These are phyloP conservation scores for Rhododendron williamsianum DNA, from an alignment of 148 eudicot species.

Conservation along the genomic window DNA sequence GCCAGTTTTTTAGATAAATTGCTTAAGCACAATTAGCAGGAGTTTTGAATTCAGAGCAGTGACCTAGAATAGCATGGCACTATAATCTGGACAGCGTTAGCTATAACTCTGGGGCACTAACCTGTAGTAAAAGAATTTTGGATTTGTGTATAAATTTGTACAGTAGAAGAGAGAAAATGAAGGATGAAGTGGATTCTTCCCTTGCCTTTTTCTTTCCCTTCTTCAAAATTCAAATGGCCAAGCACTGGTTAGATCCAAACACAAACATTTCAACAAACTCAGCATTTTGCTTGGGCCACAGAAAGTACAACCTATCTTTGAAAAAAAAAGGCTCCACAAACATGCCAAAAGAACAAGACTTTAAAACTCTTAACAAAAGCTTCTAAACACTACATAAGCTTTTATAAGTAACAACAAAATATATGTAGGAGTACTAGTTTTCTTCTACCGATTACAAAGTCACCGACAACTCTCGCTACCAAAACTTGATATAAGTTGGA, in stretches of 20 bases:
- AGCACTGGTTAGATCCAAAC: neutral
- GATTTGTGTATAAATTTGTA: neutral
- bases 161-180: neutral
- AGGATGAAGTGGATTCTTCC: neutral
- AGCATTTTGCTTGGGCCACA: neutral
- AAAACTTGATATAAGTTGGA: constrained; percentile 9
- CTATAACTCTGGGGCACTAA: too few relatives aligned
- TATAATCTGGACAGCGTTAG: neutral
- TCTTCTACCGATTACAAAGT: neutral
- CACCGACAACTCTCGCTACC: neutral
- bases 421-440: neutral
- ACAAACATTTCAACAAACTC: neutral
- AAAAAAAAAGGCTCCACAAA: neutral
- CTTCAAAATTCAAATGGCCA: neutral
- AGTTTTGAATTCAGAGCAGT: neutral
- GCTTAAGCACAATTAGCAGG: neutral
- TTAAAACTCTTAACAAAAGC: neutral
- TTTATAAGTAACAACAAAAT: neutral
- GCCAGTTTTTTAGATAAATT: neutral
- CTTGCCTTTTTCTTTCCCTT: neutral
- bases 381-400: neutral
- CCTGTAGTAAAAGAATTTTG: neutral
- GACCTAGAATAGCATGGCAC: neutral
- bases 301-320: neutral
- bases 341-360: neutral